phyloP scores from a whole-genome alignment of 208 protist genomes.

The Trypanosoma scelopori region DNA sequence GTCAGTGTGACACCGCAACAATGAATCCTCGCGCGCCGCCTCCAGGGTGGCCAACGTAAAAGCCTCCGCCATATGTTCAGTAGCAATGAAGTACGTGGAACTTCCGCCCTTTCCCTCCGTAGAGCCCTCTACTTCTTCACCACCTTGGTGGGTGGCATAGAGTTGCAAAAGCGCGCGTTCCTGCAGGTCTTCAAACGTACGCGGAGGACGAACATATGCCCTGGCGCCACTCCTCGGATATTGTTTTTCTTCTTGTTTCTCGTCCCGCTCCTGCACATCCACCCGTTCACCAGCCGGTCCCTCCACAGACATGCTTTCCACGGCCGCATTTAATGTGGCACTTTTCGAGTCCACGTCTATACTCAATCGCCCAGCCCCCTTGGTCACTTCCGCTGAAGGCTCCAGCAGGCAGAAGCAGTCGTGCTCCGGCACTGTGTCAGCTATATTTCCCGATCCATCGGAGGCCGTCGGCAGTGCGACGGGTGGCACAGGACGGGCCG shows the following conservation, averaged over 20 bases:
- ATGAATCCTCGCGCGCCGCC: conserved; percentile 11
- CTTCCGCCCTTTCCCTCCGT: conserved; percentile 14
- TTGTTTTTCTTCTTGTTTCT: not conserved
- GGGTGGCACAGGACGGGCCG: not conserved
- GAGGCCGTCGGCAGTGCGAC: conserved; percentile 17
- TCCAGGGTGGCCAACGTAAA: conserved; percentile 54
- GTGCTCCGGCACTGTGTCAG: not conserved
- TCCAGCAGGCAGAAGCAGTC: conserved; percentile 56
- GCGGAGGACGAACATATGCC: conserved; percentile 30
- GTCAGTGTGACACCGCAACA: too few relatives aligned
- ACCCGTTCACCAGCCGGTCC: too few relatives aligned
- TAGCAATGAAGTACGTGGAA: conserved; percentile 54
- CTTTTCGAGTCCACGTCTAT: too few relatives aligned
- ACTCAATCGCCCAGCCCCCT: not conserved
- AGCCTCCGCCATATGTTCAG: conserved; percentile 63
- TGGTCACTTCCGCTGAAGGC: conserved; percentile 38
- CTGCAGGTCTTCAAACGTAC: conserved; percentile 64
- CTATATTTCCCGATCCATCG: not conserved
- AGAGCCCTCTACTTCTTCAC: conserved; percentile 10
- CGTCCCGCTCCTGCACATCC: not conserved
- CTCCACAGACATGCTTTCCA: too few relatives aligned
- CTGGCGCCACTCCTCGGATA: not conserved
- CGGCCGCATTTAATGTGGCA: too few relatives aligned
- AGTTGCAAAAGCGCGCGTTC: conserved; percentile 62
- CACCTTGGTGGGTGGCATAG: conserved; percentile 49